Conservation (phyloP, 2,329 filamentous ascomycete species). For the Chaetothyriales sp. region DNA sequence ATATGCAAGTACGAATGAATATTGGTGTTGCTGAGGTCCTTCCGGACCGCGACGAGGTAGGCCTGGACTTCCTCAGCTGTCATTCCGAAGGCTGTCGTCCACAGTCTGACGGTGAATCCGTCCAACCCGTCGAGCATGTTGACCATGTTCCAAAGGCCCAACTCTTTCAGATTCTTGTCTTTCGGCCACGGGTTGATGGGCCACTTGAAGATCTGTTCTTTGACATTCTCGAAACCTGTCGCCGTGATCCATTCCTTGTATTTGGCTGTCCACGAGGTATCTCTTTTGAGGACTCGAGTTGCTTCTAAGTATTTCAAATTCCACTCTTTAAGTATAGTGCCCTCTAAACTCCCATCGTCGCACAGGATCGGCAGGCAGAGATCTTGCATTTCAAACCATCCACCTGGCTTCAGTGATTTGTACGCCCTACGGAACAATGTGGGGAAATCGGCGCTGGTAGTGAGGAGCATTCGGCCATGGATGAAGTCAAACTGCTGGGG, state of each 20-base stretch:
- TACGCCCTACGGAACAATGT: slow-evolving; percentile 2
- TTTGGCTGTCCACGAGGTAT: slow-evolving; percentile 1
- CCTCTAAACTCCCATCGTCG: slow-evolving; percentile 26
- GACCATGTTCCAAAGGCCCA: slow-evolving; percentile 13
- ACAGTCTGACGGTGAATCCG: slow-evolving; percentile 15
- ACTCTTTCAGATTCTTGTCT: slow-evolving; percentile 16
- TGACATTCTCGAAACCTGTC: slow-evolving; percentile 17
- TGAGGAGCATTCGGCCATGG: slow-evolving; percentile 6
- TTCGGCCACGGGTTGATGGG: slow-evolving; percentile 19
- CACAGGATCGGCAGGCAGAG: slow-evolving; percentile 18
- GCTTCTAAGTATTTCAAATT: slow-evolving; percentile 18
- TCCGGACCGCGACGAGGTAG: slow-evolving; percentile 12
- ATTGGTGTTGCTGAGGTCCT: slow-evolving; percentile 1
- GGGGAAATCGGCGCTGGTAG: neutral
- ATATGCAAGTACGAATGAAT: slow-evolving; percentile 8
- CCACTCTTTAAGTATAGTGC: slow-evolving; percentile 22
- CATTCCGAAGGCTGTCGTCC: slow-evolving; percentile 18
- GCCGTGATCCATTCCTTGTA: slow-evolving; percentile 13
- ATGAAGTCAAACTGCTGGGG: slow-evolving; percentile 18
- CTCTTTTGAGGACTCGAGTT: slow-evolving; percentile 16
- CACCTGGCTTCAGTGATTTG: slow-evolving; percentile 24
- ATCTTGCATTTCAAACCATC: slow-evolving; percentile 30
- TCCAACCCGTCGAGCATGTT: slow-evolving; percentile 15
- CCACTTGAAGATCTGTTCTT: slow-evolving; percentile 16
- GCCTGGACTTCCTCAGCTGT: slow-evolving; percentile 12